These are phyloP conservation scores for Epichloe coenophiala DNA, from an alignment of 2,329 filamentous ascomycete genomes.

Conservation along the genomic window DNA sequence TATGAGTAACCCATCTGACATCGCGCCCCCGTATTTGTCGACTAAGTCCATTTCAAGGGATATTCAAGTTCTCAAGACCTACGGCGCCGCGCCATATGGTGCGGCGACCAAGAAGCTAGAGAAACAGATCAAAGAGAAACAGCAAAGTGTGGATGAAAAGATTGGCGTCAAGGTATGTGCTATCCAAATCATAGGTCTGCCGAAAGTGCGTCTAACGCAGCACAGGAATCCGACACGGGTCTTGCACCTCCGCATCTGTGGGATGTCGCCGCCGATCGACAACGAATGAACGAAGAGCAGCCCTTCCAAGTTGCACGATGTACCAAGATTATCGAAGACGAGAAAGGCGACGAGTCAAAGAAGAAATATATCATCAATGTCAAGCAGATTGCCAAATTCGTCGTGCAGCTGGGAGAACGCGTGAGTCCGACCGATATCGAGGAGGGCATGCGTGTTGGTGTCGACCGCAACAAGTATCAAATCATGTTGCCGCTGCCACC, in stretches of 20 bases:
- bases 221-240: slow-evolving; percentile 90
- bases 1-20: slow-evolving; percentile 33
- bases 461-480: slow-evolving; percentile 98
- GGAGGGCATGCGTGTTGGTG: slow-evolving; percentile 96
- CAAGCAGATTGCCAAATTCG: slow-evolving; percentile 99
- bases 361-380: slow-evolving; percentile 99
- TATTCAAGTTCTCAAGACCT: slow-evolving; percentile 98
- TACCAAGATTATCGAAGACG: slow-evolving; percentile 97
- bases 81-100: slow-evolving; percentile 91
- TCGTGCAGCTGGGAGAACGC: slow-evolving; percentile 91
- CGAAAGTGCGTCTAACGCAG: slow-evolving; percentile 10
- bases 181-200: not conserved
- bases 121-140: slow-evolving; percentile 98
- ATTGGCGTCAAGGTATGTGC: slow-evolving; percentile 64
- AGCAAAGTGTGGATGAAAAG: slow-evolving; percentile 97
- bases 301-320: slow-evolving; percentile 93
- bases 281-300: slow-evolving; percentile 98
- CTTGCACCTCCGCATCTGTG: slow-evolving; percentile 96
- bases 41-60: slow-evolving; percentile 47
- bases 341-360: slow-evolving; percentile 85
- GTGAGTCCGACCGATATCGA: slow-evolving; percentile 98
- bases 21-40: not conserved
- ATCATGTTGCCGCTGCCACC: slow-evolving; percentile 91
- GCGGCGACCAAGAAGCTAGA: slow-evolving; percentile 92
- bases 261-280: slow-evolving; percentile 94